Evolutionary conservation across 163 green algal species (phyloP).

Genomic region (Trebouxiophyceae sp.): DNA sequence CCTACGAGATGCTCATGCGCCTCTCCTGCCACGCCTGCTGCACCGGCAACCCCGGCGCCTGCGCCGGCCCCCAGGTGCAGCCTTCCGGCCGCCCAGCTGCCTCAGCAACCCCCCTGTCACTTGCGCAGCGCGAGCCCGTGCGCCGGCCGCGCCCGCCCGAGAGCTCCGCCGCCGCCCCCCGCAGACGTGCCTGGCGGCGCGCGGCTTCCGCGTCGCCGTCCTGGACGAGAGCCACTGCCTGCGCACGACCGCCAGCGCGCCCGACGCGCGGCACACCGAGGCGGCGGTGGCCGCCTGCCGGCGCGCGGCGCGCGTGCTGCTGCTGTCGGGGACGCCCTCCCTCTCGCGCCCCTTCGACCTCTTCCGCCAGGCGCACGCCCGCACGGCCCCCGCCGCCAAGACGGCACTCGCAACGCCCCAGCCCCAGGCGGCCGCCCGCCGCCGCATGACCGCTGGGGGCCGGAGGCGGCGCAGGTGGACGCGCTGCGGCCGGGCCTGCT

Average conservation of each 20-base stretch:
- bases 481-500: constrained; percentile 71
- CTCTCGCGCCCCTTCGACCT: constrained; percentile 85
- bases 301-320: constrained; percentile 42
- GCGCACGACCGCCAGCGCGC: constrained; percentile 30
- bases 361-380: constrained; percentile 64
- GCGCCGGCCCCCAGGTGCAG: neutral
- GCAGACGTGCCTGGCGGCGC: constrained; percentile 61
- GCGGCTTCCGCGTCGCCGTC: constrained; percentile 77
- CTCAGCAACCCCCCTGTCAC: too few species aligned
- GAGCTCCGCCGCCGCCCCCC: neutral
- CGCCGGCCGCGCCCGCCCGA: too few species aligned
- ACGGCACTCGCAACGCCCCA: neutral
- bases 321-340: constrained; percentile 84
- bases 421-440: too few species aligned
- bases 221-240: constrained; percentile 52
- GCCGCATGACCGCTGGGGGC: too few species aligned
- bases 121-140: too few species aligned
- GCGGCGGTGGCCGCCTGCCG: constrained; percentile 36
- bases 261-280: constrained; percentile 68
- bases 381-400: too few species aligned
- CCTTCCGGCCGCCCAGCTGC: neutral
- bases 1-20: constrained; percentile 79
- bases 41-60: neutral
- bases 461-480: constrained; percentile 73
- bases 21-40: constrained; percentile 64